Evolutionary conservation across 2,329 filamentous ascomycete species (phyloP), one percentile per base, ranked within the genome.

Genomic region (Botrytis galanthina): DNA sequence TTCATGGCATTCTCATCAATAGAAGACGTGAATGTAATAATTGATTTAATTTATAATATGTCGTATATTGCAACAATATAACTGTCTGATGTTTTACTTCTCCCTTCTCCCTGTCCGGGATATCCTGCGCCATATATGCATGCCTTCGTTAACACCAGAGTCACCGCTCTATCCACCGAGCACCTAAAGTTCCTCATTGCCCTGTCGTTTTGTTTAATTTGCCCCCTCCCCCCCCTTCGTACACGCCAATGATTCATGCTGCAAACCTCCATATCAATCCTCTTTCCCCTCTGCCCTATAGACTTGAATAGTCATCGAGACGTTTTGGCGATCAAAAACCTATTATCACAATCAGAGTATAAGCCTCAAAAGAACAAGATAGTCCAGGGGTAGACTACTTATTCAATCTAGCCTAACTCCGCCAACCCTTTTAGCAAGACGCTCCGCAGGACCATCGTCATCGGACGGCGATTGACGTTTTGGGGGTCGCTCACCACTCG

Each of bases 401-500:
- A 59, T 73, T 78, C 77, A 80, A 67, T 80, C 79, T 81, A 81
- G 78, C 79, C 88, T 90, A 87, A 89, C 87, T 84, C 87, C 86
- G 86, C 87, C 87, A 88, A 90, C 87, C 84, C 87, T 85, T 85
- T 90, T 90, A 89, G 88, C 86, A 86, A 90, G 86, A 71, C 81
- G 82, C 74, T 83, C 80, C 77, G 75, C 80, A 73, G 72, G 73
- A 59, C 78, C 77, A 74, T 75, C 78, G 77, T 79, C 79, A 78
- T 80, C 80, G 73, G 78, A 77, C 29, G 80, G 80, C 59, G 80
- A 81, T 84, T 84, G 83, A 81, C 89, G 92, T 88, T 96, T 97
- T 84, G 91, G 91, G 89, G 92, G 90, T 90, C 92, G 92, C 93
- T 97, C 95, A 97, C 95, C 94, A 88, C 93, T 94, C 90, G 94